Conservation (phyloP, 495 filamentous ascomycete genomes). For the Pyrenula aspistea region DNA sequence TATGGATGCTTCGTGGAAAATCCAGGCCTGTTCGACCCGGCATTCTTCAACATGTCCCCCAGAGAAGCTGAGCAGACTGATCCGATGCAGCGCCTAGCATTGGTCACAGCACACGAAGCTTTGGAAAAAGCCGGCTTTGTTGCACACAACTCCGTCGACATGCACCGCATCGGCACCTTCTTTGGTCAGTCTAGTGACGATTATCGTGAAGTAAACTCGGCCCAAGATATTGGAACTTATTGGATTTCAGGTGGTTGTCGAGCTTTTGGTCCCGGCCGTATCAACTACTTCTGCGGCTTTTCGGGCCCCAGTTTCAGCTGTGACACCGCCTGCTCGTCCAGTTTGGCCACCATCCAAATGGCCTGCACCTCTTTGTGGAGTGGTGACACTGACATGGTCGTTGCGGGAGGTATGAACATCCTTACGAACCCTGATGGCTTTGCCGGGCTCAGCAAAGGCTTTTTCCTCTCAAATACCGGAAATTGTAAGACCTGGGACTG, state of each 20-base stretch:
- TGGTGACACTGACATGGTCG: constrained; percentile 58
- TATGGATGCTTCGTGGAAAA: constrained; percentile 27
- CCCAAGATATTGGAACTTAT: constrained; percentile 17
- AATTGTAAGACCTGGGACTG: constrained; percentile 61
- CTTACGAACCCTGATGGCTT: constrained; percentile 61
- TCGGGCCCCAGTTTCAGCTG: constrained; percentile 58
- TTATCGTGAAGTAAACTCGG: constrained; percentile 16
- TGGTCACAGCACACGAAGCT: constrained; percentile 26
- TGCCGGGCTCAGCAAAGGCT: constrained; percentile 52
- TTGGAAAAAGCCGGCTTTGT: constrained; percentile 21
- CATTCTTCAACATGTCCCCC: constrained; percentile 27
- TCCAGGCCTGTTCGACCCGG: constrained; percentile 22
- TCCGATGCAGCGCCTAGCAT: constrained; percentile 18
- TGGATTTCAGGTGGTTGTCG: constrained; percentile 14
- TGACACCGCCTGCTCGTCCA: constrained; percentile 70
- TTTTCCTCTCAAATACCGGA: constrained; percentile 56
- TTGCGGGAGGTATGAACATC: constrained; percentile 58
- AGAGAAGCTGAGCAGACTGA: constrained; percentile 19
- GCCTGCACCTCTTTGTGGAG: constrained; percentile 57
- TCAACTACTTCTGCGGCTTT: constrained; percentile 61
- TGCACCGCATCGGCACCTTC: constrained; percentile 18
- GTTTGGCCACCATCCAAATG: constrained; percentile 51
- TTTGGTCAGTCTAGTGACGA: constrained; percentile 23
- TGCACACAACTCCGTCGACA: constrained; percentile 8
- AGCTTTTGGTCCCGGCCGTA: constrained; percentile 25